Evolutionary conservation across 768 basidiomycete genomes (phyloP).

Genomic region (Mrakia blollopis): DNA sequence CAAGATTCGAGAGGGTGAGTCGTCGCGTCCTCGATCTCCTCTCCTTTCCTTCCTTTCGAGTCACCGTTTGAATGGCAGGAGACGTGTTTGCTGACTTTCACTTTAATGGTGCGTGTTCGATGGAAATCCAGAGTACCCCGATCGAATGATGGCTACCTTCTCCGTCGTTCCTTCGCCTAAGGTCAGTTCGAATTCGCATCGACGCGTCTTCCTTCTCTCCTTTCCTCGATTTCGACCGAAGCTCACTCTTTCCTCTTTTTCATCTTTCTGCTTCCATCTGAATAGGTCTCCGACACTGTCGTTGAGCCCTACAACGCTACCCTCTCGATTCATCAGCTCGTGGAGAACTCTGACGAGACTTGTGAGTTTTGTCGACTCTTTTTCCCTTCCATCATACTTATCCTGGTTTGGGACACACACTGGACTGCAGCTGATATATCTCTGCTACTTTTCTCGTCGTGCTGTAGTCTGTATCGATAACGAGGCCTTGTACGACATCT

Average conservation of each 20-base stretch:
- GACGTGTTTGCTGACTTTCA: too few species aligned
- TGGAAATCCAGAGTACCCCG: constrained; percentile 67
- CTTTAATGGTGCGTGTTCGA: too few species aligned
- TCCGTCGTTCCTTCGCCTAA: constrained; percentile 96
- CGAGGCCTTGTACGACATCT: constrained; percentile 98
- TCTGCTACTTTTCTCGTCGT: not conserved
- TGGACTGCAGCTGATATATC: too few species aligned
- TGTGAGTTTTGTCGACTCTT: constrained; percentile 40
- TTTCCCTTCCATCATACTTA: not conserved
- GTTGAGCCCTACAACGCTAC: constrained; percentile 99
- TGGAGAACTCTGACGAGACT: constrained; percentile 99
- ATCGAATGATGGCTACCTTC: constrained; percentile 99
- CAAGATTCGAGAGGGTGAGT: constrained; percentile 80
- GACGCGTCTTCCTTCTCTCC: not conserved
- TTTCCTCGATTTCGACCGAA: not conserved
- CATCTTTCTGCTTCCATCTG: not conserved
- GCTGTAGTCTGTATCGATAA: constrained; percentile 89
- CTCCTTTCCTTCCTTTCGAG: not conserved
- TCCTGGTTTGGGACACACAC: too few species aligned
- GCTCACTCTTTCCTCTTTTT: not conserved
- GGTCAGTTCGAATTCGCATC: constrained; percentile 45
- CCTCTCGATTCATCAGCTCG: constrained; percentile 86
- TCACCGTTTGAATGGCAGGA: not conserved
- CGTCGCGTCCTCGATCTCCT: not conserved
- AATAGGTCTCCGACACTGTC: constrained; percentile 84